Conservation (phyloP, 441 rosid species). For the Eruca vesicaria region DNA sequence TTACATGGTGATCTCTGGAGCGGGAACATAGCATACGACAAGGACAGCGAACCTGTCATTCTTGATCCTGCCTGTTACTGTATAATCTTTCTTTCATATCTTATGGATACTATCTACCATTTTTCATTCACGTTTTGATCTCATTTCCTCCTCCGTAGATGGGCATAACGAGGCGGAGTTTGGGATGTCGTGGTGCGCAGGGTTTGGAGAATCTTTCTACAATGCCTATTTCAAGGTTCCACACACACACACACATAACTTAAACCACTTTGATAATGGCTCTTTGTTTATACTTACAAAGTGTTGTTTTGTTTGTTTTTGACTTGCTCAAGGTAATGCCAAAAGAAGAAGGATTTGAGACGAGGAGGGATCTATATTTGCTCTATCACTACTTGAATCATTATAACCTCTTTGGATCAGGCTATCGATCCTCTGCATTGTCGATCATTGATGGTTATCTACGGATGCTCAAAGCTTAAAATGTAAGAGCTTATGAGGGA, state of each 20-base stretch:
- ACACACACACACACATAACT: background rate
- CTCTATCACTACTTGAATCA: constrained; percentile 92
- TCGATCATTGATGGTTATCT: constrained; percentile 79
- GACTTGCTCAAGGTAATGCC: constrained; percentile 68
- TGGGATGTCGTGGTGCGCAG: constrained; percentile 99
- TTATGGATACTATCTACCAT: background rate
- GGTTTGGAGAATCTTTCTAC: constrained; percentile 83
- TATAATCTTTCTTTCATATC: constrained; percentile 33
- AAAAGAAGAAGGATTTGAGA: constrained; percentile 75
- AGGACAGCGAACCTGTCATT: constrained; percentile 76
- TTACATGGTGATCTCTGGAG: constrained; percentile 98
- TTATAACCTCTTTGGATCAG: constrained; percentile 87
- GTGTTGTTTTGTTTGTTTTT: background rate
- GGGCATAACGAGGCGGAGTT: constrained; percentile 95
- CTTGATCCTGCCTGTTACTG: constrained; percentile 99
- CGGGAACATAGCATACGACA: constrained; percentile 78
- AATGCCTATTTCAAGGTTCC: constrained; percentile 74
- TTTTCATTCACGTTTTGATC: background rate
- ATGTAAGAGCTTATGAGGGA: background rate
- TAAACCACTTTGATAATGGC: background rate
- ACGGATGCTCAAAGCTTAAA: constrained; percentile 52
- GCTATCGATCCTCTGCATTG: constrained; percentile 82
- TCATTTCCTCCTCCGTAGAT: constrained; percentile 44
- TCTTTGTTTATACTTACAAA: background rate
- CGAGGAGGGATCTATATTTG: constrained; percentile 73